Evolutionary conservation across 2,329 filamentous ascomycete genomes (phyloP).

Genomic region (Aspergillus chevalieri): DNA sequence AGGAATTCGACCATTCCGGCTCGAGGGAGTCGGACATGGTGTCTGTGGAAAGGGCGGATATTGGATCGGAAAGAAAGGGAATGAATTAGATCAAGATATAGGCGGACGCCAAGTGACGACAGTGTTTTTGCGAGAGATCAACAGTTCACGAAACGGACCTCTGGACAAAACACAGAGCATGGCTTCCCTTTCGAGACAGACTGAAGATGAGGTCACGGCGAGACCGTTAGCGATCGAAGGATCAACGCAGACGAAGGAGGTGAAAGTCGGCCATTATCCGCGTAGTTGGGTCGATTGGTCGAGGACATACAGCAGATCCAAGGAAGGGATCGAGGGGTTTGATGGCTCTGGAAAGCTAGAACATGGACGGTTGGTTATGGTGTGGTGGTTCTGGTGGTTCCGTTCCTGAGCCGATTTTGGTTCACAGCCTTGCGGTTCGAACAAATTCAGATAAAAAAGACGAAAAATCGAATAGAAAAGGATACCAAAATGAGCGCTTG

Average conservation of each 20-base stretch:
- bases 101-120: constrained; percentile 17
- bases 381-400: background rate
- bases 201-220: background rate
- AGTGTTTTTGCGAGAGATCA: constrained; percentile 13
- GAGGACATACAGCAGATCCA: background rate
- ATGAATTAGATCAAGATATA: constrained; percentile 11
- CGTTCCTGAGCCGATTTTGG: background rate
- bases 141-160: constrained; percentile 12
- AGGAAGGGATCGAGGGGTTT: background rate
- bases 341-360: background rate
- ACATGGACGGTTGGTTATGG: no score
- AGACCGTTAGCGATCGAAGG: constrained; percentile 1
- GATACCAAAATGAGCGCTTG: background rate
- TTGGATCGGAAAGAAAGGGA: background rate
- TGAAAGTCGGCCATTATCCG: background rate
- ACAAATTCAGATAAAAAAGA: background rate
- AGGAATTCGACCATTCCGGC: constrained; percentile 24
- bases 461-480: background rate
- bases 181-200: constrained; percentile 11
- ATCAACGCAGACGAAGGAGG: background rate
- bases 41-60: background rate
- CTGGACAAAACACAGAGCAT: constrained; percentile 19
- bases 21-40: constrained; percentile 29
- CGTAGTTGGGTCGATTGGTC: background rate
- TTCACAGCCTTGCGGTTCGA: background rate